Base-by-base conservation (phyloP, 2,329 filamentous ascomycete genomes). In the Botrytis sinoallii region DNA sequence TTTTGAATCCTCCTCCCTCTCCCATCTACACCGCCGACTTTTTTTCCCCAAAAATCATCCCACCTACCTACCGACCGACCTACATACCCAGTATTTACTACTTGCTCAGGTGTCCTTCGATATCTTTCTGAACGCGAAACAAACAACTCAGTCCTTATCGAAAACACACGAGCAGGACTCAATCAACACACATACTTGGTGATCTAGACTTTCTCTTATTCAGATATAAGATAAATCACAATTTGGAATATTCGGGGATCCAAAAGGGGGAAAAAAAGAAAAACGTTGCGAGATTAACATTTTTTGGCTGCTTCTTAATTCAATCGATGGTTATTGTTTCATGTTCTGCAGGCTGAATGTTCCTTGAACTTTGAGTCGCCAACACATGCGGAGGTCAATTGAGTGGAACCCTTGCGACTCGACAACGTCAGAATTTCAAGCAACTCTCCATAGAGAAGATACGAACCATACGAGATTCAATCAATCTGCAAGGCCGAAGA, bases 301-400 rank as follows among this genome's bases (percentile, higher is more conserved):
- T 65, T 65, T 70, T 73, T 73, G 70, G 76, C 57, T 75, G 76
- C 71, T 76, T 76, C 74, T 75, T 74, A 76, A 22, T 74, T 74
- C 64, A 44, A 74, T 74, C 61, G 69, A 76, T 74, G 71, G 61
- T 77, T 75, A 73, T 69, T 76, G 79, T 80, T 80, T 80, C 79
- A 80, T 74, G 75, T 78, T 71, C 77, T 78, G 78, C 78, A 75
- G 73, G 72, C 76, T 78, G 72, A 76, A 75, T 66, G 75, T 78
- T 77, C 76, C 76, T 77, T 76, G 75, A 76, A 64, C 72, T 77
- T 79, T 76, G 75, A 79, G 76, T 79, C 76, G 77, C 79, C 79
- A 78, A 75, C 79, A 79, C 74, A 78, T 79, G 77, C 75, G 57
- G 75, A 79, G 75, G 70, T 75, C 76, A 78, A 76, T 78, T 77